phyloP scores from a whole-genome alignment of 257 asterid genomes.

The Jacaranda mimosifolia region DNA sequence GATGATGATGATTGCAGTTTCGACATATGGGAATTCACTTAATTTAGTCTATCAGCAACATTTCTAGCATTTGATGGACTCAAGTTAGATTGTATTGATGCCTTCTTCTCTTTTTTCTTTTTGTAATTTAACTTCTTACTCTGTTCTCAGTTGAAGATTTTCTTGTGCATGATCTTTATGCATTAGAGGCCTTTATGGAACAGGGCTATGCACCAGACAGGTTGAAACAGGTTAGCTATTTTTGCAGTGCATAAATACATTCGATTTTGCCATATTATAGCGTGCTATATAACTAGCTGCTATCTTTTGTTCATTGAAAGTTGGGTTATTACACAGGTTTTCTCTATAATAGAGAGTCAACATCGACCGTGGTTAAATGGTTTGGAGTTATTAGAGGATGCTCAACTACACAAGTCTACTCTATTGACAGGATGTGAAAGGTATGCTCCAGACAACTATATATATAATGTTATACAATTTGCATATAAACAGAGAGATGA shows the following conservation, averaged over 20 bases:
- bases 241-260: not conserved
- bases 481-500: slow-evolving; percentile 22
- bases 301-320: slow-evolving; percentile 26
- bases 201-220: slow-evolving; percentile 49
- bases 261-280: not conserved
- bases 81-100: not conserved
- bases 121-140: not conserved
- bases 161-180: slow-evolving; percentile 65
- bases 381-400: slow-evolving; percentile 66
- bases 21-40: not conserved
- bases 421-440: slow-evolving; percentile 77
- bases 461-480: slow-evolving; percentile 22
- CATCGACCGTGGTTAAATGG: slow-evolving; percentile 77
- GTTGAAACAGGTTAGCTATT: slow-evolving; percentile 65
- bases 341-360: slow-evolving; percentile 55
- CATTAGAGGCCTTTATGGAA: slow-evolving; percentile 60
- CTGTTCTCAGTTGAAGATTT: slow-evolving; percentile 73
- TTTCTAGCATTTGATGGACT: slow-evolving; percentile 25
- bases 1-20: slow-evolving; percentile 3
- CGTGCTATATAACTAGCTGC: slow-evolving; percentile 1
- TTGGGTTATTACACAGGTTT: slow-evolving; percentile 73
- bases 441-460: slow-evolving; percentile 40
- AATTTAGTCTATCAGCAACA: not conserved
- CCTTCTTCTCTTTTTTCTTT: not conserved
- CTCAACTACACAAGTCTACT: slow-evolving; percentile 54